Base-by-base conservation (phyloP, 2,329 filamentous ascomycete species). In the Stromatinia cepivora region DNA sequence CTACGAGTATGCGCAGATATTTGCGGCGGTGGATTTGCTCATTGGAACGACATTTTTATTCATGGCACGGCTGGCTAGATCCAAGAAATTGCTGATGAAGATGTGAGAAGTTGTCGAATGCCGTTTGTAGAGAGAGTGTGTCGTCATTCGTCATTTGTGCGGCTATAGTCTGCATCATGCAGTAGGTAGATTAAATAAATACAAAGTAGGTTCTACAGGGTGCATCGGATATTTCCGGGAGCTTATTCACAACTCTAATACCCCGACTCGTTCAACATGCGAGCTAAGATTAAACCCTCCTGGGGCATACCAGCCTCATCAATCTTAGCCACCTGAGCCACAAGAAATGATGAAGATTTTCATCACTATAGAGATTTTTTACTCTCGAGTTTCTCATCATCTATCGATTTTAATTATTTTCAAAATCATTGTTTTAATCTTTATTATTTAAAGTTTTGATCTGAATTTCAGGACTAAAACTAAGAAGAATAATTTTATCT, bases 1-100 rank as follows among this genome's bases (percentile, higher is more conserved):
- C 10, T 87, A 84, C 75, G 70, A 84, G 48, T 83, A 83, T 73
- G 82, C 84, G 22, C 84, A 87, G 77, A 80, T 84, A 69, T 86
- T 84, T 76, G 81, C 84, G 54, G 85, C 81, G 0, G 75, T 77
- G 64, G 78, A 79, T 20, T 78, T 86, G 69, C 70, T 84, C 25
- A 73, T 81, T 8, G 84, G 84, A 39, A 77, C 77, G 36, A 66
- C 79, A n/a, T 77, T 83, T 4, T 73, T 86, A 71, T 63, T 80
- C 25, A 79, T 76, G 22, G 80, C 82, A 10, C 79, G 83, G 69
- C 72, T 81, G 56, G 77, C 76, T 8, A 81, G 80, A 68, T 76
- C 79, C 53, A 80, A 80, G 9, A 76, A 77, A 72, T 69, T 75
- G 45, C 67, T 42, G 48, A 57, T 69, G 11, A 77, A 75, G 69